These are phyloP conservation scores for Penstemon barbatus DNA, from an alignment of 257 asterid genomes.

Conservation along the genomic window DNA sequence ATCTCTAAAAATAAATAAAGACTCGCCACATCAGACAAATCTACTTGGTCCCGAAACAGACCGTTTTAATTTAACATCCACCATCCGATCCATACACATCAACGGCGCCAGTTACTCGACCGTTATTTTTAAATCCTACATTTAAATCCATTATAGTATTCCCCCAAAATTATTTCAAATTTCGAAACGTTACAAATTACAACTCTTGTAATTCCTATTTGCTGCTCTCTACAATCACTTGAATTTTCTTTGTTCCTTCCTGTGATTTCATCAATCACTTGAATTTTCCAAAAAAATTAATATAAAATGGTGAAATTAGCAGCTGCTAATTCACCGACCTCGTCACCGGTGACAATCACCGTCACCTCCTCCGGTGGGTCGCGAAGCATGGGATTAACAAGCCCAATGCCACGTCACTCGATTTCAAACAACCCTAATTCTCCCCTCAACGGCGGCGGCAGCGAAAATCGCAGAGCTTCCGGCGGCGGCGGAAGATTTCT, in stretches of 20 bases:
- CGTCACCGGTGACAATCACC: conserved; percentile 82
- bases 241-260: background rate
- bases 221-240: background rate
- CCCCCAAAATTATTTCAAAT: conserved; percentile 38
- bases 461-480: conserved; percentile 47
- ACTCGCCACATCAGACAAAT: conserved; percentile 33
- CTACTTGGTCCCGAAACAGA: conserved; percentile 35
- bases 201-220: background rate
- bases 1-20: background rate
- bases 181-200: conserved; percentile 21
- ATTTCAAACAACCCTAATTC: conserved; percentile 63
- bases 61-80: conserved; percentile 34
- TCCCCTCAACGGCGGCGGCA: conserved; percentile 51
- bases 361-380: conserved; percentile 74
- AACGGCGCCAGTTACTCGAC: conserved; percentile 56
- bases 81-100: conserved; percentile 46
- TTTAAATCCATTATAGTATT: conserved; percentile 24
- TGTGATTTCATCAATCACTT: conserved; percentile 23
- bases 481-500: conserved; percentile 62
- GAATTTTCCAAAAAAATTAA: background rate
- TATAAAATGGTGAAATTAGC: conserved; percentile 56
- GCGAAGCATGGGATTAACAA: conserved; percentile 57
- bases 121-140: conserved; percentile 47
- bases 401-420: conserved; percentile 79
- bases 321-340: conserved; percentile 60